Evolutionary conservation across 805 yeast species (phyloP).

Genomic region (Kodamaea kakaduensis): DNA sequence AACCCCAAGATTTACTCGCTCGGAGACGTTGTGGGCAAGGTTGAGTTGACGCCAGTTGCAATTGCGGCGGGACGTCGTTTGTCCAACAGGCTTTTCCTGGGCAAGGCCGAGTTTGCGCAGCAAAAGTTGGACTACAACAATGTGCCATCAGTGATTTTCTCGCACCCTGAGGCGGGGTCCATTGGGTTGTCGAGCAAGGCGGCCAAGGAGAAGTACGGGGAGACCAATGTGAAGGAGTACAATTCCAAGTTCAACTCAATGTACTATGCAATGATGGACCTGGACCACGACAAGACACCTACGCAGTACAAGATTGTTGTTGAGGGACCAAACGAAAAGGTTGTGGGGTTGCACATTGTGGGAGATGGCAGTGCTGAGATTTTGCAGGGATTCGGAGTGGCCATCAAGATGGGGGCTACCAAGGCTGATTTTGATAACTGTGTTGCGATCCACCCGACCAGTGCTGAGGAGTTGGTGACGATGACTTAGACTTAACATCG

Average conservation of each 20-base stretch:
- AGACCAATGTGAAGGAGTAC: slow-evolving; percentile 76
- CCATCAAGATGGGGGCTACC: slow-evolving; percentile 98
- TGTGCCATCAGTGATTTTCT: slow-evolving; percentile 93
- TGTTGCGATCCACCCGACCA: slow-evolving; percentile 98
- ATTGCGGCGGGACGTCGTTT: slow-evolving; percentile 96
- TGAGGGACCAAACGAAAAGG: slow-evolving; percentile 81
- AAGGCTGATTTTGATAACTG: slow-evolving; percentile 91
- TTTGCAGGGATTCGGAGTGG: slow-evolving; percentile 97
- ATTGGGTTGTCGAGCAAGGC: slow-evolving; percentile 80
- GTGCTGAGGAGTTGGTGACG: slow-evolving; percentile 97
- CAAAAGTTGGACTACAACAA: slow-evolving; percentile 83
- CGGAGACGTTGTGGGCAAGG: slow-evolving; percentile 92
- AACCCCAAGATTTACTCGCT: slow-evolving; percentile 71
- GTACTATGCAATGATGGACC: slow-evolving; percentile 81
- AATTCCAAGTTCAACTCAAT: slow-evolving; percentile 80
- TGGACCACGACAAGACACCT: slow-evolving; percentile 69
- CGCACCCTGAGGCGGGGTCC: slow-evolving; percentile 97
- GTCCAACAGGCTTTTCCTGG: slow-evolving; percentile 82
- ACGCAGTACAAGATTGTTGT: slow-evolving; percentile 80
- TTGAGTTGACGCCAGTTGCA: slow-evolving; percentile 96
- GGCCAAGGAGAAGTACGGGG: slow-evolving; percentile 77
- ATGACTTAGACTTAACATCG: slow-evolving; percentile 40
- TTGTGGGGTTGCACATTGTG: slow-evolving; percentile 89
- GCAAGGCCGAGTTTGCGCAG: slow-evolving; percentile 62
- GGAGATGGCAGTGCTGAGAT: slow-evolving; percentile 92